Evolutionary conservation across 768 basidiomycete species (phyloP).

Genomic region (Termitomyces bulborhizus): DNA sequence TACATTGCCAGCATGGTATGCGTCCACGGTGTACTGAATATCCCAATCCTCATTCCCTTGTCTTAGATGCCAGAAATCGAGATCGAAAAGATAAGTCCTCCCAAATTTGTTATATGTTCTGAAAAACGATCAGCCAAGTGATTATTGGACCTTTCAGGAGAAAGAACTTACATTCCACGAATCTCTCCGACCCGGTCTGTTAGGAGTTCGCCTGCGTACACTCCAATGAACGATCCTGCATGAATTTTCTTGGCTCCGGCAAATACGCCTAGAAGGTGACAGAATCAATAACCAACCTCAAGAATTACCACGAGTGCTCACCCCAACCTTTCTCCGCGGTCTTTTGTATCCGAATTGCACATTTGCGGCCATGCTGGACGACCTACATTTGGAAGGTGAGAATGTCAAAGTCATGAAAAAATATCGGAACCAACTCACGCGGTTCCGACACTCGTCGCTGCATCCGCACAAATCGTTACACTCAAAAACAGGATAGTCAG

Average conservation of each 20-base stretch:
- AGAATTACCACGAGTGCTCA: conserved; percentile 23
- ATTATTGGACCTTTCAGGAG: not conserved
- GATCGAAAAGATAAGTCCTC: conserved; percentile 74
- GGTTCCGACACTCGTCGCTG: conserved; percentile 73
- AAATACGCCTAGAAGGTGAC: conserved; percentile 54
- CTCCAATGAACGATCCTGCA: conserved; percentile 67
- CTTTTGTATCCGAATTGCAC: conserved; percentile 56
- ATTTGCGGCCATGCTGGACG: conserved; percentile 72
- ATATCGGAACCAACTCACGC: conserved; percentile 40
- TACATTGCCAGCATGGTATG: conserved; percentile 84
- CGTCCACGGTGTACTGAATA: conserved; percentile 64
- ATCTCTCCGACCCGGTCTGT: conserved; percentile 59
- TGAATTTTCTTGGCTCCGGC: conserved; percentile 59
- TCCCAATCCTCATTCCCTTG: conserved; percentile 28
- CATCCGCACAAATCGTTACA: conserved; percentile 82
- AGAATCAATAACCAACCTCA: not conserved
- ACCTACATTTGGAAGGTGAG: conserved; percentile 41
- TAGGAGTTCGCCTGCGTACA: conserved; percentile 82
- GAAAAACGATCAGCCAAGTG: conserved; percentile 1
- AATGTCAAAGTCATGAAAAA: not conserved
- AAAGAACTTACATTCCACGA: conserved; percentile 55
- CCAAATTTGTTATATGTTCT: conserved; percentile 74
- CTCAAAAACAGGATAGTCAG: conserved; percentile 70
- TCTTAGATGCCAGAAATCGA: conserved; percentile 71
- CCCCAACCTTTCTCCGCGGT: conserved; percentile 86